Evolutionary conservation across 148 eudicot species (phyloP), one percentile per base, ranked within the genome.

Genomic region (Heliosperma pusillum): DNA sequence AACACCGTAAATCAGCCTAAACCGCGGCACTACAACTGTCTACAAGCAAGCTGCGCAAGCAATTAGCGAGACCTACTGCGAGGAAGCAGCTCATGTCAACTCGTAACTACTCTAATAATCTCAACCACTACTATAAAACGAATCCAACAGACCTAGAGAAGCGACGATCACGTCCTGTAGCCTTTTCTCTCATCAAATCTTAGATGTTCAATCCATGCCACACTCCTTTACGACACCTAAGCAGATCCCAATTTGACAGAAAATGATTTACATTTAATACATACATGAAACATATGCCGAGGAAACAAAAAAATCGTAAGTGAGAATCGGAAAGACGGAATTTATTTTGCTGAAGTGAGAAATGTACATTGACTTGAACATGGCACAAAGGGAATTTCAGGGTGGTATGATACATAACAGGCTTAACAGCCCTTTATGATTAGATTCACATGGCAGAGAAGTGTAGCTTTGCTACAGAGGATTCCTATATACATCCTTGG

Each of bases 401-500:
- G 42, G 67, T 42, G 65, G 10, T 2, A 13, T 11, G 36, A 29
- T 24, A 30, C 58, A 33, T 10, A 63, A 63, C 7, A 36, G 9
- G 22, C 58, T 21, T 10, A 63, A 63, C 7, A 36, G 9, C 42
- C 42, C 42, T 36, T 36, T 36, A 36, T 36, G 42, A 36, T 36
- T 36, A 36, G 9, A 36, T 36, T 36, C 42, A 1, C 42, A 36
- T 1, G 42, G 9, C 42, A 36, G 42, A 36, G 9, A 29, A 8
- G 15, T 22, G 60, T 52, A 70, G 55, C 50, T 71, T 59, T 69
- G 71, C 64, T 74, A 81, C 85, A 94, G 73, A 33, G 97, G 93
- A 82, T 85, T 87, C 84, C 96, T 87, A 74, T 91, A 88, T 56
- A 91, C 96, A 82, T 94, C 97, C 77, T 91, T 94, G 86, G 88